These are phyloP conservation scores for Hypoxylon sp. DNA, from an alignment of 2,329 filamentous ascomycete genomes.

Conservation along the genomic window DNA sequence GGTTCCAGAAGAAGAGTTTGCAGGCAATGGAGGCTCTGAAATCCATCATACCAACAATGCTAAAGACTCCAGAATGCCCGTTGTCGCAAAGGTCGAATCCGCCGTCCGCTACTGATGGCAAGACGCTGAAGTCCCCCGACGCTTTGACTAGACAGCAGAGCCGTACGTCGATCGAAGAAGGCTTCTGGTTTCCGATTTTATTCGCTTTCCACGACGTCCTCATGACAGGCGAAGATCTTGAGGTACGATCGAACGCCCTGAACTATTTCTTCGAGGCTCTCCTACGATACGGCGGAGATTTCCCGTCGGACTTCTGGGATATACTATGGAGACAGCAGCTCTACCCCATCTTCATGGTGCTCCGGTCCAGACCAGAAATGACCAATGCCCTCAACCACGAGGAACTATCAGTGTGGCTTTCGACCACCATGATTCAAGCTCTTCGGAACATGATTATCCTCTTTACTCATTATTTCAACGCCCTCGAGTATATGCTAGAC, in stretches of 20 bases:
- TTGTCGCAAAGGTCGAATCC: slow-evolving; percentile 70
- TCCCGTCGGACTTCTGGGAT: slow-evolving; percentile 96
- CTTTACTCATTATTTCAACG: slow-evolving; percentile 98
- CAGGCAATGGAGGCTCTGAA: slow-evolving; percentile 96
- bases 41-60: slow-evolving; percentile 91
- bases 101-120: slow-evolving; percentile 46
- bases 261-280: slow-evolving; percentile 97
- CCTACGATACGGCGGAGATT: slow-evolving; percentile 87
- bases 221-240: slow-evolving; percentile 98
- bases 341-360: slow-evolving; percentile 97
- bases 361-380: slow-evolving; percentile 96
- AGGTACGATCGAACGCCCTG: slow-evolving; percentile 88
- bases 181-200: slow-evolving; percentile 97
- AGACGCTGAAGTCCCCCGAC: slow-evolving; percentile 52
- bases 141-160: slow-evolving; percentile 64
- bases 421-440: slow-evolving; percentile 98
- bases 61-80: slow-evolving; percentile 94
- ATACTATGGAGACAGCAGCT: slow-evolving; percentile 96
- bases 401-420: slow-evolving; percentile 97
- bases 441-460: slow-evolving; percentile 97
- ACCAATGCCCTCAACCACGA: slow-evolving; percentile 94
- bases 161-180: slow-evolving; percentile 91
- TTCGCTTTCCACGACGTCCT: slow-evolving; percentile 99
- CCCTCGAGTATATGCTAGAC: slow-evolving; percentile 96
- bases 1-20: slow-evolving; percentile 97